phyloP scores from a whole-genome alignment of 352 stramenopile genomes.

The Phytophthora sp. region DNA sequence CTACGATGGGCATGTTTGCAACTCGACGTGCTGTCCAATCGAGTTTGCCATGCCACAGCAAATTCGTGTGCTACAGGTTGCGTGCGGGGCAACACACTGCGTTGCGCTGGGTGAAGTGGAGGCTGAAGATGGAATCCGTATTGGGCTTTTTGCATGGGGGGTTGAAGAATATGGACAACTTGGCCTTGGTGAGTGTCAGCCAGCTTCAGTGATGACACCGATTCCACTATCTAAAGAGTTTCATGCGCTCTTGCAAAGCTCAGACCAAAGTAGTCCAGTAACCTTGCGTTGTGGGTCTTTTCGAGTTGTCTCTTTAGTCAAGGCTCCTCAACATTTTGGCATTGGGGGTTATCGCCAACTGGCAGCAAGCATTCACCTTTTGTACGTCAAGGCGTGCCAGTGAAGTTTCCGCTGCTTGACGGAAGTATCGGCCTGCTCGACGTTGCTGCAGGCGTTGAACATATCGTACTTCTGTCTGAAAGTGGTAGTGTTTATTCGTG shows the following conservation, averaged over 20 bases:
- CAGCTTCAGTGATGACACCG: conserved; percentile 22
- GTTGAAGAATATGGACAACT: conserved; percentile 53
- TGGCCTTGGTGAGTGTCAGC: conserved; percentile 36
- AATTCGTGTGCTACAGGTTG: conserved; percentile 33
- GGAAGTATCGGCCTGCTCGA: conserved; percentile 22
- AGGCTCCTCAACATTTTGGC: conserved; percentile 28
- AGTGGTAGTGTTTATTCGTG: conserved; percentile 43
- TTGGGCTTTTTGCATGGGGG: conserved; percentile 40
- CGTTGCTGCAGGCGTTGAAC: conserved; percentile 32
- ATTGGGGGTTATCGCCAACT: conserved; percentile 43
- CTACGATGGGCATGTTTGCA: conserved; percentile 19
- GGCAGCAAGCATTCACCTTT: neutral
- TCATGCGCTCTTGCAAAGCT: conserved; percentile 3
- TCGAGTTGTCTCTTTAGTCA: conserved; percentile 33
- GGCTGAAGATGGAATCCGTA: neutral
- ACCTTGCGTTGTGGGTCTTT: conserved; percentile 45
- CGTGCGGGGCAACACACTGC: conserved; percentile 52
- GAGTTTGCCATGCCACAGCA: conserved; percentile 4
- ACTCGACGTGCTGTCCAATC: conserved; percentile 10
- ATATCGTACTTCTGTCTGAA: conserved; percentile 36
- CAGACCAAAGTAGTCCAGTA: neutral
- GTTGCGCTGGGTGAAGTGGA: conserved; percentile 25
- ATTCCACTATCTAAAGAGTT: conserved; percentile 21
- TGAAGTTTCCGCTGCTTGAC: conserved; percentile 25
- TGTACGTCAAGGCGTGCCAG: conserved; percentile 23